Evolutionary conservation across 306 rosid genomes (phyloP).

Genomic region (Malus orientalis): DNA sequence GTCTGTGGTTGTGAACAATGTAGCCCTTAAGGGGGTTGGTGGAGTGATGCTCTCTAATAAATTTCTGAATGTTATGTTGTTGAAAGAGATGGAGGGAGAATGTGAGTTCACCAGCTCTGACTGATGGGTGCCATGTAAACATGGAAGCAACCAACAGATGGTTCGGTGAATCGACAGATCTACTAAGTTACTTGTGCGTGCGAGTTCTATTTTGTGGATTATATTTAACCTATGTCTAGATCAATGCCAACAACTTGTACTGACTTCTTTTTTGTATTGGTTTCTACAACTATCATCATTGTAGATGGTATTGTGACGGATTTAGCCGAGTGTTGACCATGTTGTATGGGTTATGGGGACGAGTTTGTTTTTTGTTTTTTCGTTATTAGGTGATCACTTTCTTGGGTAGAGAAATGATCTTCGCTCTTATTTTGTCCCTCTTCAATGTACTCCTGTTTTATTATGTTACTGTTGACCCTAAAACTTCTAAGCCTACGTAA

Average conservation of each 20-base stretch:
- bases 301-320: no score
- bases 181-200: neutral
- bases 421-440: no score
- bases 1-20: constrained; percentile 52
- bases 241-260: neutral
- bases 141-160: neutral
- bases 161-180: neutral
- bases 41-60: constrained; percentile 12
- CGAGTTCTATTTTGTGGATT: neutral
- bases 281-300: no score
- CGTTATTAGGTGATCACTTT: no score
- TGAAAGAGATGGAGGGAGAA: neutral
- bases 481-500: no score
- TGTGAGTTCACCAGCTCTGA: constrained; percentile 7
- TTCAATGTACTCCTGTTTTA: no score
- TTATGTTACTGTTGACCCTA: no score
- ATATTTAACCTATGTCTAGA: neutral
- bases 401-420: no score
- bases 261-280: neutral
- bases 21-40: constrained; percentile 39
- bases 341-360: no score
- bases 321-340: no score
- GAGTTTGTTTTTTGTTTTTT: no score
- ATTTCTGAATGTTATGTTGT: neutral
- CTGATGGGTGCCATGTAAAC: constrained; percentile 1